A percentile compares a stretch with the other conserved stretches of the same genome.
Conservation (phyloP, 345 rosid species). For the Sonneratia caseolaris region DNA sequence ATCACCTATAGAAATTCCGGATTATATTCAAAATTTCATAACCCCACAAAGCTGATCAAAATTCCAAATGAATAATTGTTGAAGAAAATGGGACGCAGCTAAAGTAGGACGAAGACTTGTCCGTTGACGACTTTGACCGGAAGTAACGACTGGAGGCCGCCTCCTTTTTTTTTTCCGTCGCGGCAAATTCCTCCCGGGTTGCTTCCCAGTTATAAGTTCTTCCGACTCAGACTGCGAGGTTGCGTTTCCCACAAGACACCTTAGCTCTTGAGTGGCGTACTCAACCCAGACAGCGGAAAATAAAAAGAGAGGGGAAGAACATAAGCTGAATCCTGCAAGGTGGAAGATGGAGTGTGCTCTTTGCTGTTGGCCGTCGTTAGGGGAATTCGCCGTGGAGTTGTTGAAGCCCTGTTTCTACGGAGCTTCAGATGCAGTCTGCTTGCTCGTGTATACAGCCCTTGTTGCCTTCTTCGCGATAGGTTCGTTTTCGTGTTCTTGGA, state of each 20-base stretch:
- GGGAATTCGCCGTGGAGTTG: neutral
- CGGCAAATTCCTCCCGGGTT: neutral
- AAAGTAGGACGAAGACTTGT: neutral
- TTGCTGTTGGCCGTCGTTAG: neutral
- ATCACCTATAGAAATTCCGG: no score
- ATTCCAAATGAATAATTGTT: neutral
- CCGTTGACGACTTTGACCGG: neutral
- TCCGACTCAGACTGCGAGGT: neutral
- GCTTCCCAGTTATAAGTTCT: neutral
- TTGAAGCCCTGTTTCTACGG: slow-evolving; percentile 9
- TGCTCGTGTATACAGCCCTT: slow-evolving; percentile 14
- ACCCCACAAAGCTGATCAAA: neutral
- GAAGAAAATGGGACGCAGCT: neutral
- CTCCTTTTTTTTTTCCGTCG: neutral
- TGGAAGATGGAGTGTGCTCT: neutral
- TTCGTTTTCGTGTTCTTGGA: neutral
- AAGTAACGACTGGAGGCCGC: neutral
- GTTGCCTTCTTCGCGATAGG: slow-evolving; percentile 21
- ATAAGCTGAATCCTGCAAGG: neutral
- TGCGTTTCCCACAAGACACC: slow-evolving; percentile 2
- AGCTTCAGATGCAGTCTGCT: slow-evolving; percentile 10
- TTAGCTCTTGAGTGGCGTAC: neutral
- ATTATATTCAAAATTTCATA: neutral
- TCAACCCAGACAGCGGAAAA: neutral
- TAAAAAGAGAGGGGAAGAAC: neutral